A percentile compares a stretch with the other conserved stretches of the same genome.
These are phyloP conservation scores for Coemansia sp. DNA, from an alignment of 192 early-diverging fungal species.

Conservation along the genomic window DNA sequence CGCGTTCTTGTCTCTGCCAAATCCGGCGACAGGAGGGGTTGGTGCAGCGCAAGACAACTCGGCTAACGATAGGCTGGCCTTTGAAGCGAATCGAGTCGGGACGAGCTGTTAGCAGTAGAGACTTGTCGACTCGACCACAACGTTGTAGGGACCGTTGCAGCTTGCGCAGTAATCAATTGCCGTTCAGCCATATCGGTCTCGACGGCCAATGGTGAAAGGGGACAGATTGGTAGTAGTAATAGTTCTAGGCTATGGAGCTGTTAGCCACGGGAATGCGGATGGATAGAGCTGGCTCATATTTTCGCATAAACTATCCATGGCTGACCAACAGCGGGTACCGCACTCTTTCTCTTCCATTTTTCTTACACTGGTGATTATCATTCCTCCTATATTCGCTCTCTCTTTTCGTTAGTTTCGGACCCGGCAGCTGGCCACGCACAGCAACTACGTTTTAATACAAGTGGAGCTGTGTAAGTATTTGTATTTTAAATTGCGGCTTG, in stretches of 20 bases:
- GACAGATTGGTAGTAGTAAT: too few relatives aligned
- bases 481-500: neutral
- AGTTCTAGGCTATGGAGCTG: neutral
- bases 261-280: neutral
- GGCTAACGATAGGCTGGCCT: too few relatives aligned
- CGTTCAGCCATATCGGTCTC: neutral
- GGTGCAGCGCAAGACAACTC: too few relatives aligned
- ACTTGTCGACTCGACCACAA: neutral
- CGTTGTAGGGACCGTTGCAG: constrained; percentile 3
- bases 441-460: neutral
- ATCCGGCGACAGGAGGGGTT: too few relatives aligned
- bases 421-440: constrained; percentile 4
- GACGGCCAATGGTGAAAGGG: neutral
- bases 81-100: too few relatives aligned
- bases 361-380: neutral
- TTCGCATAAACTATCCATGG: neutral
- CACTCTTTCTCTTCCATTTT: neutral
- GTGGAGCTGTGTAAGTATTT: neutral
- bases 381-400: neutral
- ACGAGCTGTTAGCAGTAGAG: neutral
- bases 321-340: neutral
- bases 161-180: neutral
- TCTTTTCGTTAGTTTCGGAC: neutral
- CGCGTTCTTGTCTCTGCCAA: too few relatives aligned
- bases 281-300: neutral